Evolutionary conservation across 306 rosid genomes (phyloP).

Genomic region (Trichosanthes truncata): DNA sequence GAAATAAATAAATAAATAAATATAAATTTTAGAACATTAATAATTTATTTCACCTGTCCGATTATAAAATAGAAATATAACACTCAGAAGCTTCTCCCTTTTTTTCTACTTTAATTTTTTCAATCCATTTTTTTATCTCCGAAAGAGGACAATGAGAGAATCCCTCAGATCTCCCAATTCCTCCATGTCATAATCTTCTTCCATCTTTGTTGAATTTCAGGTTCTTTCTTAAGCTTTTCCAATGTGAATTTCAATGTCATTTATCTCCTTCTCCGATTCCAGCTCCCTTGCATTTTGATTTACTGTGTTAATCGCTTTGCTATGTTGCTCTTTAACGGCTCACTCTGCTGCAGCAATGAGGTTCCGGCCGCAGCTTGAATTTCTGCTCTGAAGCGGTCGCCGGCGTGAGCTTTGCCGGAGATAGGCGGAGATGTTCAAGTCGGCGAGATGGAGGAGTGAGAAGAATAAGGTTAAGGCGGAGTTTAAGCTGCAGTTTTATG

Average conservation of each 20-base stretch:
- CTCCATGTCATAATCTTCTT: not conserved
- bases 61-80: not conserved
- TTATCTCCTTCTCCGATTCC: not conserved
- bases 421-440: conserved; percentile 56
- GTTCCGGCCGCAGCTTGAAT: not conserved
- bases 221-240: not conserved
- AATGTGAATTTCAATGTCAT: not conserved
- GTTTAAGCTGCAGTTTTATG: conserved; percentile 74
- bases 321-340: not conserved
- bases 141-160: not conserved
- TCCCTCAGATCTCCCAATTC: conserved; percentile 3
- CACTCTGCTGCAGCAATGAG: conserved; percentile 7
- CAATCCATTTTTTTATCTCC: not conserved
- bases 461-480: conserved; percentile 64
- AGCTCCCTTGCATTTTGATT: not conserved
- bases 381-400: not conserved
- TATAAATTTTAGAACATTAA: not conserved
- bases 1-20: not conserved
- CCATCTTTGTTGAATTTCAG: not conserved
- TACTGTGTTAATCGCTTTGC: not conserved
- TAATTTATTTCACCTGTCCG: not conserved
- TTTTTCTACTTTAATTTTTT: not conserved
- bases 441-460: conserved; percentile 85
- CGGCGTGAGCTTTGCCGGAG: conserved; percentile 13
- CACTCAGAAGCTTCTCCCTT: conserved; percentile 1